Evolutionary conservation across 345 rosid species (phyloP), one percentile per base, ranked within the genome.

Genomic region (Isatis tinctoria): DNA sequence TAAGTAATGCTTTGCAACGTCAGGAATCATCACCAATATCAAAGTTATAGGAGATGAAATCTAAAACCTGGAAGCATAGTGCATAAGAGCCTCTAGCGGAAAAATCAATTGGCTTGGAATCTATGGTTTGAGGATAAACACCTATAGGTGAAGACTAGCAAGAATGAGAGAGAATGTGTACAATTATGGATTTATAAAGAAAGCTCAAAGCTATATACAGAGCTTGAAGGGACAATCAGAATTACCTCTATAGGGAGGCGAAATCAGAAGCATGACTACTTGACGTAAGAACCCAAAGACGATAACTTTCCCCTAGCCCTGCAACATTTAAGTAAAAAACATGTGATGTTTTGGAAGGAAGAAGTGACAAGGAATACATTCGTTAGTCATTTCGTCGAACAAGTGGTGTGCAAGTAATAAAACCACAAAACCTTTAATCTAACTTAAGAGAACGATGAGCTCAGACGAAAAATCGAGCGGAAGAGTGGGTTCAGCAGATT

Each of bases 1-100:
- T 9, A 17, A 59, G 28, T 36, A 59, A 37, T 36, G 44, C 7
- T 11, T 48, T 7, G 48, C 45, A 67, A 40, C 32, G 47, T 49
- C 6, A 5, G 4, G 41, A 27, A 28, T 27, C 35, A 16, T 35
- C 33, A 47, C 1, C 4, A 74, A 52, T 41, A 40, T 51, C 3
- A 49, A 32, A 74, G 16, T 67, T 49, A 33, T 0, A 63, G 27
- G 54, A 63, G 53, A 44, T 37, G 66, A 36, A 47, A n/a, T 35
- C 45, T 9, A 8, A 39, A 45, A 76, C 80, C 80, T 76, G 75
- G 45, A 65, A 76, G 67, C 27, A 65, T 35, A 30, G 17, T 45
- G 72, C 60, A 48, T 70, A 76, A 39, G 72, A 64, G 47, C 30
- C 61, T 37, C 61, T 64, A 9, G 80, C 54, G 30, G 72, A 70